Base-by-base conservation (phyloP, 148 eudicot species). In the Camellia lanceoleosa region DNA sequence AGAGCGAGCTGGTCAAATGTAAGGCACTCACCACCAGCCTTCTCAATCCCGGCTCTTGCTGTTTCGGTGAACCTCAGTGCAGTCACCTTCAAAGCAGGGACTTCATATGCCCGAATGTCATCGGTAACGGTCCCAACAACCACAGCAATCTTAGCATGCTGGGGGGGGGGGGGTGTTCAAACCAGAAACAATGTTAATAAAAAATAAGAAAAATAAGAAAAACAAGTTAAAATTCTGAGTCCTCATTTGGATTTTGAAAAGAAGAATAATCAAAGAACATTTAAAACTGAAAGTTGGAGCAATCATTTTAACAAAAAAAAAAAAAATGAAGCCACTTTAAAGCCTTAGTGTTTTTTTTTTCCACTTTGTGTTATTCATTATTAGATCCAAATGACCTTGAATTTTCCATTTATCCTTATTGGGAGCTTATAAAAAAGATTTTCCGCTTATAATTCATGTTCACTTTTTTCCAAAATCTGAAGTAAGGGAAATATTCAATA, bases 1-100 rank as follows among this genome's bases (percentile, higher is more conserved):
- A 94, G 95, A 81, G 98, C 98, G 78, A 94, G 81, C 91, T 92
- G 92, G 78, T 92, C 98, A 79, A 94, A 94, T 8, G 98, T 94
- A 61, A 92, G 66, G 65, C 97, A 92, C 84, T 94, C 95, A 0
- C 98, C 98, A 51, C 97, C 97, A 0, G 98, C 94, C 84, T 92
- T 92, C 88, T 92, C 98, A 83, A 92, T 94, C 69, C 97, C 88
- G 49, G 98, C 98, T 82, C 98, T 89, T 1, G 97, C 98, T 3
- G 90, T 92, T 82, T 92, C 94, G 44, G 98, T 94, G 77, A 94
- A 94, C 90, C 86, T 92, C 85, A 94, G 60, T 15, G 98, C 95
- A 78, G 91, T 88, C 1, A 94, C 94, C 87, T 91, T 94, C 14
- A 94, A 64, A 1, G 85, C 16, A 30, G 98, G 98, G 54, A 94